Percentiles rank a stretch among this genome's conserved stretches.
phyloP scores from a whole-genome alignment of 371 early-diverging fungal species.

The Dentiscutata heterogama region DNA sequence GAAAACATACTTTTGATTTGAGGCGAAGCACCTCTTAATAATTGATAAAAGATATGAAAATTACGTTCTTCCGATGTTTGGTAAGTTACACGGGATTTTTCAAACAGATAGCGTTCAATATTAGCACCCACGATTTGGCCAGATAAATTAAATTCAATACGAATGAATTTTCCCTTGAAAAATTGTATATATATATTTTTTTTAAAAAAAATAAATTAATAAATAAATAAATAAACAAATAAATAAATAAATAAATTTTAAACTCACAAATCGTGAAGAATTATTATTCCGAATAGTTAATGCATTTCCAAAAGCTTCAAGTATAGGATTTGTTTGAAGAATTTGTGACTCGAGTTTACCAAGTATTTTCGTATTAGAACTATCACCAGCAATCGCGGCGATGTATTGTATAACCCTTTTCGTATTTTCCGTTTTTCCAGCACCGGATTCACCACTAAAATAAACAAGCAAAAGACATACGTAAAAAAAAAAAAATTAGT shows the following conservation, averaged over 20 bases:
- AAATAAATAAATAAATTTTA: too few relatives aligned
- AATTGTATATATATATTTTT: too few relatives aligned
- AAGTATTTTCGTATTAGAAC: constrained; percentile 56
- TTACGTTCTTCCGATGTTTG: constrained; percentile 94
- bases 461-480: not conserved
- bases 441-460: constrained; percentile 98
- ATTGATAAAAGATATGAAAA: constrained; percentile 99
- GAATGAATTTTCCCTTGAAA: constrained; percentile 95
- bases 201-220: too few relatives aligned
- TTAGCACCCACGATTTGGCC: constrained; percentile 97
- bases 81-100: constrained; percentile 97
- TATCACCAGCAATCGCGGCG: constrained; percentile 79
- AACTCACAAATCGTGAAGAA: constrained; percentile 90
- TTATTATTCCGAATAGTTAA: constrained; percentile 99
- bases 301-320: constrained; percentile 99
- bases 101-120: constrained; percentile 98
- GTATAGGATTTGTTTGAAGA: constrained; percentile 96
- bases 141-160: constrained; percentile 93
- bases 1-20: constrained; percentile 63
- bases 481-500: not conserved
- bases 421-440: constrained; percentile 99
- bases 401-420: constrained; percentile 99
- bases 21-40: constrained; percentile 86
- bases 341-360: constrained; percentile 93
- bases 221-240: too few relatives aligned